Conservation (phyloP, 805 yeast genomes). For the Cyberlindnera saturnus region DNA sequence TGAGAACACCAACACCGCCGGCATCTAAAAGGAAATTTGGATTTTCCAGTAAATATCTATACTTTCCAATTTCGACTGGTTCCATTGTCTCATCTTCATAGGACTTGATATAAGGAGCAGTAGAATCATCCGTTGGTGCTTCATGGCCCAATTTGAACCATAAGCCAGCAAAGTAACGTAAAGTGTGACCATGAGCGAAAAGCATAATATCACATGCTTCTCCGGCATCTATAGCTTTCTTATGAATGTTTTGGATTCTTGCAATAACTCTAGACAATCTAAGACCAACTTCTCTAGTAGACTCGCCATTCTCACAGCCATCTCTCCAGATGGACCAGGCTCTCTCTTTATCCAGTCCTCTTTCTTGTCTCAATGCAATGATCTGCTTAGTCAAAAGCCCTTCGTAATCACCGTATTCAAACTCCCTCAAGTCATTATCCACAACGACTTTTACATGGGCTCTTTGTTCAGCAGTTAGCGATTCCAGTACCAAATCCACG, state of each 20-base stretch:
- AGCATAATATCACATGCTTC: conserved; percentile 68
- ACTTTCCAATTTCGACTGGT: conserved; percentile 27
- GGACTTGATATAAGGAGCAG: conserved; percentile 17
- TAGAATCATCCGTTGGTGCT: conserved; percentile 1
- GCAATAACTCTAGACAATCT: conserved; percentile 69
- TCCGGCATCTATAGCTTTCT: conserved; percentile 40
- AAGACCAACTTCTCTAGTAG: conserved; percentile 53
- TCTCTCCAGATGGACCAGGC: conserved; percentile 85
- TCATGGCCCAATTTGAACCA: conserved; percentile 54
- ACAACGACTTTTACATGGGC: conserved; percentile 38
- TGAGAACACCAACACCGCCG: conserved; percentile 89
- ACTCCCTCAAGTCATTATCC: conserved; percentile 76
- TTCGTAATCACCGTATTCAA: conserved; percentile 97
- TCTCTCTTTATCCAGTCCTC: conserved; percentile 47
- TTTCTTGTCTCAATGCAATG: conserved; percentile 45
- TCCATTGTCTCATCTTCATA: conserved; percentile 26
- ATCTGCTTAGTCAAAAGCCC: conserved; percentile 71
- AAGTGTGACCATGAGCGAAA: conserved; percentile 90
- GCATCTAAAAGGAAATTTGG: conserved; percentile 88
- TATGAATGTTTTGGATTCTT: conserved; percentile 57
- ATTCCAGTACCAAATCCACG: conserved; percentile 52
- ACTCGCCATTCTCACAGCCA: conserved; percentile 92
- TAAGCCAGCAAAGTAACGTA: conserved; percentile 83
- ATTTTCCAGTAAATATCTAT: conserved; percentile 38
- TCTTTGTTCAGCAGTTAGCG: conserved; percentile 37